Conservation (phyloP, 352 stramenopile species). For the Phytophthora megakarya region DNA sequence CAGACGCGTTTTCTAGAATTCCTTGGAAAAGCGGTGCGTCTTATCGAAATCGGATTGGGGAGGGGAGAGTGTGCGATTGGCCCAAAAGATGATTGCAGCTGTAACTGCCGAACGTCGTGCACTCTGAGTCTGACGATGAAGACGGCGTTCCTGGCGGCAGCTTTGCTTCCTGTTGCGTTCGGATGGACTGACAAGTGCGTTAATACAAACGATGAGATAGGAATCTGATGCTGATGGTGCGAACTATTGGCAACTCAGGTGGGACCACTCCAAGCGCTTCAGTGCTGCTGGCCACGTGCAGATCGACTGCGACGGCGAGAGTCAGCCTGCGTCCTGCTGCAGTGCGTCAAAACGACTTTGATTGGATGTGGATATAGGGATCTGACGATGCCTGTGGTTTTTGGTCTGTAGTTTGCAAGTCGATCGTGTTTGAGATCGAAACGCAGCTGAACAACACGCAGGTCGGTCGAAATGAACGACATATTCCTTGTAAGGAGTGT, state of each 20-base stretch:
- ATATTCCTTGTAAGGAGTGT: not conserved
- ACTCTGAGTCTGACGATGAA: slow-evolving; percentile 26
- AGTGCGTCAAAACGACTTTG: no score
- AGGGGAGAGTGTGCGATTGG: slow-evolving; percentile 12
- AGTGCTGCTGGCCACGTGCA: slow-evolving; percentile 59
- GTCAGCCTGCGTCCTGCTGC: slow-evolving; percentile 69
- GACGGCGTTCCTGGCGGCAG: slow-evolving; percentile 14
- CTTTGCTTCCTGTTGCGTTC: slow-evolving; percentile 23
- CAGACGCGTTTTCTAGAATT: slow-evolving; percentile 34
- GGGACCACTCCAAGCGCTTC: slow-evolving; percentile 85
- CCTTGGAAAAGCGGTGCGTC: slow-evolving; percentile 1
- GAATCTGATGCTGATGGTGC: not conserved
- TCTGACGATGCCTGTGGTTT: not conserved
- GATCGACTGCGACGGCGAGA: slow-evolving; percentile 66
- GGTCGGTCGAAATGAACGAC: slow-evolving; percentile 24
- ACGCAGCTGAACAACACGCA: slow-evolving; percentile 77
- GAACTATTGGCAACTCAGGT: slow-evolving; percentile 38
- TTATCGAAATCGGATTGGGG: slow-evolving; percentile 1
- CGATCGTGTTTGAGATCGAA: slow-evolving; percentile 84
- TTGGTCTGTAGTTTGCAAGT: slow-evolving; percentile 65
- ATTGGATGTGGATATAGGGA: no score
- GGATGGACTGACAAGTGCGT: slow-evolving; percentile 67
- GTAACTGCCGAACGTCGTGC: slow-evolving; percentile 4
- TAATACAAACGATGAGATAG: no score
- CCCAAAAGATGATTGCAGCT: not conserved